phyloP scores from a whole-genome alignment of 345 rosid species.

The Cochlearia excelsa region DNA sequence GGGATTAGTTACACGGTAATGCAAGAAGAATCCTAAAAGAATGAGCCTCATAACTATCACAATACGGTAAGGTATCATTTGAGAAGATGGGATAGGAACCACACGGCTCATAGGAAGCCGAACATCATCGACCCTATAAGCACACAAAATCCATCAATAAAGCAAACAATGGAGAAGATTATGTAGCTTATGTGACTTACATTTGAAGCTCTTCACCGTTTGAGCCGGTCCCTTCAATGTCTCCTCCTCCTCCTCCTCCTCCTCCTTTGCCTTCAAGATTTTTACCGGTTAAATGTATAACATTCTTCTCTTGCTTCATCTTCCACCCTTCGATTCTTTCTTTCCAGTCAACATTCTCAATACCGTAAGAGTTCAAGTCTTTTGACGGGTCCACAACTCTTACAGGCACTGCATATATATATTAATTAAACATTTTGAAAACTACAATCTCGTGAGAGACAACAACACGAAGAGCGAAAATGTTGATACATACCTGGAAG shows the following conservation, averaged over 20 bases:
- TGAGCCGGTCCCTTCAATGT: constrained; percentile 87
- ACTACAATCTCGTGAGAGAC: neutral
- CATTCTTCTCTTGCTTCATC: constrained; percentile 85
- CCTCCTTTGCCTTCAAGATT: constrained; percentile 64
- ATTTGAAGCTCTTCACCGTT: constrained; percentile 93
- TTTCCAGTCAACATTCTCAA: constrained; percentile 94
- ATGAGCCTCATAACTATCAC: constrained; percentile 80
- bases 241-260: constrained; percentile 67
- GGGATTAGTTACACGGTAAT: constrained; percentile 83
- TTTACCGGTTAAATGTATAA: constrained; percentile 60
- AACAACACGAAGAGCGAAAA: constrained; percentile 11
- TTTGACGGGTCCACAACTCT: constrained; percentile 90
- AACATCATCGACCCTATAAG: constrained; percentile 79
- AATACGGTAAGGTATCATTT: constrained; percentile 69
- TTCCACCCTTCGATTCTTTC: constrained; percentile 96
- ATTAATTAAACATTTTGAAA: neutral
- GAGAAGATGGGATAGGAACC: constrained; percentile 75
- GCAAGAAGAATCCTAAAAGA: constrained; percentile 87
- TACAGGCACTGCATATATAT: constrained; percentile 51
- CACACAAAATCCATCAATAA: constrained; percentile 38
- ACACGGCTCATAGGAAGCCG: constrained; percentile 84
- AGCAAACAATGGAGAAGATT: neutral
- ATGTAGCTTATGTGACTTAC: constrained; percentile 43
- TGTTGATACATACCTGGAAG: constrained; percentile 61
- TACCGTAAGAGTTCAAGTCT: constrained; percentile 94